Percentiles rank a stretch among this genome's conserved stretches.
Conservation (phyloP, 2,329 filamentous ascomycete species). For the Xylariaceae sp. region DNA sequence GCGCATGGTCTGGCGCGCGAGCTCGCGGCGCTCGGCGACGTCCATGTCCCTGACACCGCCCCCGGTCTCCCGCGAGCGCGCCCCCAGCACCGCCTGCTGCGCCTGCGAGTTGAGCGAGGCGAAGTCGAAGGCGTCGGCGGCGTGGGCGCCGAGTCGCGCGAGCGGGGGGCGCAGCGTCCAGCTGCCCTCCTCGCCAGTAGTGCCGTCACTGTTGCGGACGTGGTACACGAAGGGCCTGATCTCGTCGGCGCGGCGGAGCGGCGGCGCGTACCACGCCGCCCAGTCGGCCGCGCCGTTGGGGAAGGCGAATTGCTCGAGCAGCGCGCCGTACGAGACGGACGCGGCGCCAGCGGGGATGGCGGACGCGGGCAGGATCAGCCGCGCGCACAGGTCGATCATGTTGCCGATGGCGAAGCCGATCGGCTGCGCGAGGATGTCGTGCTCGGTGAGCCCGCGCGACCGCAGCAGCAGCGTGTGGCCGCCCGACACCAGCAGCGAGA, state of each 20-base stretch:
- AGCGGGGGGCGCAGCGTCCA: constrained; percentile 69
- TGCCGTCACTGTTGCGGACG: too few relatives aligned
- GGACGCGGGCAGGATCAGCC: constrained; percentile 59
- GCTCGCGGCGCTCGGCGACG: constrained; percentile 53
- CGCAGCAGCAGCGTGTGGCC: constrained; percentile 85
- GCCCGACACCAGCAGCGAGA: constrained; percentile 83
- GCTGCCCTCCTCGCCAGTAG: constrained; percentile 24
- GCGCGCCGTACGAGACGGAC: constrained; percentile 70
- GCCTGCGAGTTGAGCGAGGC: constrained; percentile 61
- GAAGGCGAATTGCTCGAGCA: constrained; percentile 76
- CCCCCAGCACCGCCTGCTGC: constrained; percentile 39
- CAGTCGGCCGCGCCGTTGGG: constrained; percentile 28
- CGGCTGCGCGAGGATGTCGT: constrained; percentile 65
- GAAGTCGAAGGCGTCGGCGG: constrained; percentile 60
- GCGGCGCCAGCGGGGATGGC: constrained; percentile 39
- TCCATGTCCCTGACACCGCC: constrained; percentile 29
- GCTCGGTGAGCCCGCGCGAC: constrained; percentile 59
- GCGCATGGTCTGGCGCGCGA: constrained; percentile 70
- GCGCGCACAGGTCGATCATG: constrained; percentile 78
- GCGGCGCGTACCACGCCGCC: constrained; percentile 46
- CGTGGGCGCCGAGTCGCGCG: constrained; percentile 28
- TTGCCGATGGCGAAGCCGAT: constrained; percentile 85
- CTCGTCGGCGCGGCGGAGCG: constrained; percentile 51
- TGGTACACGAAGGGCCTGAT: constrained; percentile 33
- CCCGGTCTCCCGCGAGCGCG: constrained; percentile 12